Percentiles rank a stretch among this genome's conserved stretches.
Evolutionary conservation across 2,329 filamentous ascomycete genomes (phyloP).

Genomic region (Fusarium subtropicale): DNA sequence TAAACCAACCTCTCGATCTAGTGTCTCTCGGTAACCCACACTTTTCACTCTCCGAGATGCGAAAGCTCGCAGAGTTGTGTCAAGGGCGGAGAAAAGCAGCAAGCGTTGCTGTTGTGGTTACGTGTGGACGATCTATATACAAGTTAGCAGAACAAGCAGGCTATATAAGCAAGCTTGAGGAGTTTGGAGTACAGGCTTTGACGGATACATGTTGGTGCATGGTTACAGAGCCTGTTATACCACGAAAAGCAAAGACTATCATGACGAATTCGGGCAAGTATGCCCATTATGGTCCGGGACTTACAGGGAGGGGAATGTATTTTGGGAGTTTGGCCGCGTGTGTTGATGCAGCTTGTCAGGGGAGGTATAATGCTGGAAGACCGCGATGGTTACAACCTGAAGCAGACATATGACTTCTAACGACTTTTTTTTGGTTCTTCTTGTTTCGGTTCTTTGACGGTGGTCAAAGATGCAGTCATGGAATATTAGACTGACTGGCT

Average conservation of each 20-base stretch:
- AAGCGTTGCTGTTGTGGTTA: neutral
- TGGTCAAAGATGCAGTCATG: neutral
- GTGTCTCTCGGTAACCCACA: slow-evolving; percentile 39
- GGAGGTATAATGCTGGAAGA: slow-evolving; percentile 1
- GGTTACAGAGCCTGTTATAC: slow-evolving; percentile 31
- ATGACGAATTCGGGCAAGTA: slow-evolving; percentile 41
- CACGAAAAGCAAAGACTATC: slow-evolving; percentile 4
- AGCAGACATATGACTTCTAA: slow-evolving; percentile 17
- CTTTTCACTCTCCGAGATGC: slow-evolving; percentile 33
- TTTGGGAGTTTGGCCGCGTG: slow-evolving; percentile 45
- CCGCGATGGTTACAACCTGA: slow-evolving; percentile 11
- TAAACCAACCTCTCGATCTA: slow-evolving; percentile 13
- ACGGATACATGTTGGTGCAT: slow-evolving; percentile 37
- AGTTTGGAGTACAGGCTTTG: slow-evolving; percentile 27
- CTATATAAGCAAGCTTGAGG: slow-evolving; percentile 4
- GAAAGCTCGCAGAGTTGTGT: neutral
- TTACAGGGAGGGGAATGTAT: slow-evolving; percentile 36
- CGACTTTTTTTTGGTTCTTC: neutral
- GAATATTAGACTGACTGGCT: neutral
- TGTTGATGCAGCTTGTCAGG: slow-evolving; percentile 40
- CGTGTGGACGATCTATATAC: slow-evolving; percentile 19
- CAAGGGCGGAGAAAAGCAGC: neutral
- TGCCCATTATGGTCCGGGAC: slow-evolving; percentile 33
- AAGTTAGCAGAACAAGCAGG: slow-evolving; percentile 35
- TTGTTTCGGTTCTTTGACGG: neutral